phyloP scores from a whole-genome alignment of 805 yeast species.

The Nadsonia fulvescens region DNA sequence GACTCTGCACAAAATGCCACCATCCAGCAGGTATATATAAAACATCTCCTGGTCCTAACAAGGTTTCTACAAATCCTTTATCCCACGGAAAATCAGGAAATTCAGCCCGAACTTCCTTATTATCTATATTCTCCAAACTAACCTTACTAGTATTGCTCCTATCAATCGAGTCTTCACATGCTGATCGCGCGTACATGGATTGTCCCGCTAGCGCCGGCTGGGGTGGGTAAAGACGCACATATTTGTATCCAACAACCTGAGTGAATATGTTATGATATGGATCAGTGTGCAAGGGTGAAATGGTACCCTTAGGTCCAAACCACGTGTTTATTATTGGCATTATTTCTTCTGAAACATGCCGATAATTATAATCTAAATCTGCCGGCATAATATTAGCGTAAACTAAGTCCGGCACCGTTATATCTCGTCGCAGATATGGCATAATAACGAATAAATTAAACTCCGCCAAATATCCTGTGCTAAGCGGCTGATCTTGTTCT shows the following conservation, averaged over 20 bases:
- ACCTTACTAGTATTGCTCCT: slow-evolving; percentile 13
- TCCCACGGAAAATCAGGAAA: slow-evolving; percentile 12
- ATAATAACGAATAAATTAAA: slow-evolving; percentile 11
- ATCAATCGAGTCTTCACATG: no score
- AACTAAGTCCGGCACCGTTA: slow-evolving; percentile 11
- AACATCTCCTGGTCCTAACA: slow-evolving; percentile 14
- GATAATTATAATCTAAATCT: no score
- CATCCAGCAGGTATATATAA: slow-evolving; percentile 14
- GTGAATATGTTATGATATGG: slow-evolving; percentile 11
- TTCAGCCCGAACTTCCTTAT: slow-evolving; percentile 8
- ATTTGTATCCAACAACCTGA: slow-evolving; percentile 14
- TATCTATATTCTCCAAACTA: slow-evolving; percentile 8
- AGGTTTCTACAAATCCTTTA: slow-evolving; percentile 10
- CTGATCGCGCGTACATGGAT: no score
- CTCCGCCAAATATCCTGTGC: slow-evolving; percentile 11
- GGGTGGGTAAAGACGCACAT: slow-evolving; percentile 11
- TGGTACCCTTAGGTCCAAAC: slow-evolving; percentile 14
- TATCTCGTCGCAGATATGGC: slow-evolving; percentile 8
- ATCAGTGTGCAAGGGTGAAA: slow-evolving; percentile 15
- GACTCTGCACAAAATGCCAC: slow-evolving; percentile 15
- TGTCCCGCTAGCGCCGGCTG: no score
- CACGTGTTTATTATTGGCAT: slow-evolving; percentile 10
- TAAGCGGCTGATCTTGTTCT: no score
- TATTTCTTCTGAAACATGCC: no score
- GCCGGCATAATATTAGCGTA: slow-evolving; percentile 4